Evolutionary conservation across 2,329 filamentous ascomycete genomes (phyloP), one percentile per base, ranked within the genome.

Genomic region (Onygenales sp.): DNA sequence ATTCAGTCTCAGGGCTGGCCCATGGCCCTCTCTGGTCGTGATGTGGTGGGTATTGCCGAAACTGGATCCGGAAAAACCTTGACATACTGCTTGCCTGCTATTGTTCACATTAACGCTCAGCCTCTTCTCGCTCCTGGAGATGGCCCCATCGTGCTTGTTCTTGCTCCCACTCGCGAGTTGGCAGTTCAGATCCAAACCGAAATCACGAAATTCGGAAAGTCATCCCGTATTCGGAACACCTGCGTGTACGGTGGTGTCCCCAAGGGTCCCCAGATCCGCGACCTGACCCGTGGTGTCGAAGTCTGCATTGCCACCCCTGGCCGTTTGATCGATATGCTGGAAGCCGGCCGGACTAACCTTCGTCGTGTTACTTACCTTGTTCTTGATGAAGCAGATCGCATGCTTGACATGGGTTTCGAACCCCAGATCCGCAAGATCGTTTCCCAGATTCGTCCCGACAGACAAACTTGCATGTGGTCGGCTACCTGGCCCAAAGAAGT

Each of bases 331-430:
- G 93, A 98, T 66, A 96, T 97, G 89, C 83, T 98, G 34, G 93
- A 97, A 75, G 88, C 89, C 62, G 92, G 91, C 72, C 95, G 94
- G 80, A 98, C 93, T 65, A 97, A 98, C 77, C 83, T 98, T 59
- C 92, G 92, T 61, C 90, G 93, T 71, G 91, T 97, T 58, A 98
- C 93, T 53, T 98, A 98, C 77, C 80, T 98, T 54, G 93, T 97
- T 62, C 90, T 98, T 59, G 93, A 98, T 66, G 93, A 98, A 78
- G 93, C 93, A 70, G 93, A 98, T 76, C 92, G 93, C 68, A 98
- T 98, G 93, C 81, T 98, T 70, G 93, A 98, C 77, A 98, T 98
- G 93, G 93, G 93, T 83, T 97, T 98, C 76, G 93, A 98, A 77
- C 93, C 93, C 61, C 93, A 97, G 73, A 97, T 98, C 66, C 89